Base-by-base conservation (phyloP, 805 yeast species). In the Yamadazyma paraphyllophila region DNA sequence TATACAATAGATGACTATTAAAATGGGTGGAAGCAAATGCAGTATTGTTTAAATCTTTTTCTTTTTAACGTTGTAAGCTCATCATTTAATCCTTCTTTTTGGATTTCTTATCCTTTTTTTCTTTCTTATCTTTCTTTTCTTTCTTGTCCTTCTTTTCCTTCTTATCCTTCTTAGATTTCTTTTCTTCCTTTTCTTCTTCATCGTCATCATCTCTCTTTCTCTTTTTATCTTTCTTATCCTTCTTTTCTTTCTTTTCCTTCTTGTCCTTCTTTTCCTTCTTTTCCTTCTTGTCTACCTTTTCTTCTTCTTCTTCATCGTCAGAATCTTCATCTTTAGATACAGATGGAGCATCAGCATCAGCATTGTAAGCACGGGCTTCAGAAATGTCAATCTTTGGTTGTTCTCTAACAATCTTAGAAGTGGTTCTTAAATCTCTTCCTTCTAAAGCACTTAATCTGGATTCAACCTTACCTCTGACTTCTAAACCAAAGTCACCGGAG, bases 361-460 rank as follows among this genome's bases (percentile, higher is more conserved):
- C 95, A 62, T 92, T 94, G 74, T 94, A 94, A 47, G 92, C 87
- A 67, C 85, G 78, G 42, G 92, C 83, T 65, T 88, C 92, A 44
- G 88, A 71, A 57, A 92, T 78, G 51, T 87, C 96, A 55, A 90
- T 83, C 81, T 91, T 92, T 66, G 85, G 83, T 64, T 83, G 85
- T 59, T 87, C 88, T 67, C 85, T 87, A 50, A 81, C 82, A 55
- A 88, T 82, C 74, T 84, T 83, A 45, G 95, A 81, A 39, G 96
- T 83, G 35, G 96, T 85, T 76, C 96, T 85, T 65, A 91, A 72
- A 67, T 94, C 98, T 71, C 96, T 88, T 57, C 99, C 99, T 74
- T 94, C 99, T 57, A 94, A 77, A 49, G 91, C 88, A 66, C 96
- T 88, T 59, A 94, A 81, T 76, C 99, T 85, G 48, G 88, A 79